These are phyloP conservation scores for Cladosporium sp. DNA, from an alignment of 2,329 filamentous ascomycete genomes.

Conservation along the genomic window DNA sequence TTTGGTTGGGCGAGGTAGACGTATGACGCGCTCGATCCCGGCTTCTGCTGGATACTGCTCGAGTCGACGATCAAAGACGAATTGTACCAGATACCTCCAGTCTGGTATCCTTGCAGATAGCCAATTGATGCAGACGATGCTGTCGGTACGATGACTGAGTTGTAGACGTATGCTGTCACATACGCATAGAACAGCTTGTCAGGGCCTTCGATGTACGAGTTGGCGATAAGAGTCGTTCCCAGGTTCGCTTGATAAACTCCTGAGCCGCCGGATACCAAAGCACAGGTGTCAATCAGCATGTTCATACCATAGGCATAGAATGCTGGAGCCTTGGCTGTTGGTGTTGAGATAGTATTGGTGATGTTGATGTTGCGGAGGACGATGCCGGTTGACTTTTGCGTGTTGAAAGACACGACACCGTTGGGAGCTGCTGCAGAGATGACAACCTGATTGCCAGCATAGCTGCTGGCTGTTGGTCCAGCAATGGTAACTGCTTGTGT, in stretches of 20 bases:
- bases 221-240: constrained; percentile 22
- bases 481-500: constrained; percentile 42
- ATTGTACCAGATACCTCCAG: constrained; percentile 14
- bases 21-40: constrained; percentile 29
- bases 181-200: constrained; percentile 42
- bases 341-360: constrained; percentile 28
- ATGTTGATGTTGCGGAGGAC: constrained; percentile 41
- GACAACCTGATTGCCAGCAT: constrained; percentile 36
- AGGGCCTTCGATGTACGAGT: constrained; percentile 19
- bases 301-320: constrained; percentile 36
- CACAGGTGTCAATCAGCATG: constrained; percentile 43
- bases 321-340: constrained; percentile 24
- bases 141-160: constrained; percentile 41
- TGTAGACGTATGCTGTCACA: constrained; percentile 41
- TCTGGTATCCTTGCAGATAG: constrained; percentile 15
- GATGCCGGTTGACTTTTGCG: constrained; percentile 31
- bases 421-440: constrained; percentile 22
- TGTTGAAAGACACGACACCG: constrained; percentile 28
- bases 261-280: constrained; percentile 38
- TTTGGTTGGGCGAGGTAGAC: constrained; percentile 44
- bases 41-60: constrained; percentile 11
- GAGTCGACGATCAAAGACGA: constrained; percentile 11
- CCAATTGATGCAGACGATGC: constrained; percentile 17
- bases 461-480: constrained; percentile 32
- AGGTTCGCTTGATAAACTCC: constrained; percentile 27